Evolutionary conservation across 2,329 filamentous ascomycete genomes (phyloP).

Genomic region (Colletotrichum orchidophilum): DNA sequence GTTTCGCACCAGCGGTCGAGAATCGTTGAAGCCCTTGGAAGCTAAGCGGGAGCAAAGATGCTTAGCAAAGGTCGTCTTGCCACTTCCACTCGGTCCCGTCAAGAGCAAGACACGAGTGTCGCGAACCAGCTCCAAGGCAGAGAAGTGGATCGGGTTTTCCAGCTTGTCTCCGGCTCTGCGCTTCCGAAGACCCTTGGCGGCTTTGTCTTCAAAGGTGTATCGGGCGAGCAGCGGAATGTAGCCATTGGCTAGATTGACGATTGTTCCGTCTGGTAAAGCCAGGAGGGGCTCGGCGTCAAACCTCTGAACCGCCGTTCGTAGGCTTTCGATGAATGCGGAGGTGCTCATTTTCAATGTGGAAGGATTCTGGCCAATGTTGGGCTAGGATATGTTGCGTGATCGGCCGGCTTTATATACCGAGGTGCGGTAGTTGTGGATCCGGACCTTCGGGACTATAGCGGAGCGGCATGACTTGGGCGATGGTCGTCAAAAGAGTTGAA

Average conservation of each 20-base stretch:
- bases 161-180: background rate
- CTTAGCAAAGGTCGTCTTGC: conserved; percentile 14
- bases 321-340: background rate
- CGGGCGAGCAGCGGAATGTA: conserved; percentile 1
- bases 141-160: conserved; percentile 2
- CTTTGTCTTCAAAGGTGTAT: conserved; percentile 17
- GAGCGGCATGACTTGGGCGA: background rate
- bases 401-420: background rate
- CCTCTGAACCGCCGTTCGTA: background rate
- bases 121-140: background rate
- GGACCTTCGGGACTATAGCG: background rate
- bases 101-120: background rate
- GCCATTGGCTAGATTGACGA: background rate
- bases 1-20: background rate
- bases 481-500: background rate
- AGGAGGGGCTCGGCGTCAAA: conserved; percentile 10
- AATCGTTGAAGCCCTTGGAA: background rate
- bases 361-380: background rate
- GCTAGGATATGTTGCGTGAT: background rate
- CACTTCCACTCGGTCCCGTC: background rate
- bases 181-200: conserved; percentile 12
- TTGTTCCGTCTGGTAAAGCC: background rate
- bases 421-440: background rate
- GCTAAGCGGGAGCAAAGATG: background rate
- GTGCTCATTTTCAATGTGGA: background rate